Evolutionary conservation across 108 stramenopile species (phyloP).

Genomic region (Cyclotella choctawhatcheeana): DNA sequence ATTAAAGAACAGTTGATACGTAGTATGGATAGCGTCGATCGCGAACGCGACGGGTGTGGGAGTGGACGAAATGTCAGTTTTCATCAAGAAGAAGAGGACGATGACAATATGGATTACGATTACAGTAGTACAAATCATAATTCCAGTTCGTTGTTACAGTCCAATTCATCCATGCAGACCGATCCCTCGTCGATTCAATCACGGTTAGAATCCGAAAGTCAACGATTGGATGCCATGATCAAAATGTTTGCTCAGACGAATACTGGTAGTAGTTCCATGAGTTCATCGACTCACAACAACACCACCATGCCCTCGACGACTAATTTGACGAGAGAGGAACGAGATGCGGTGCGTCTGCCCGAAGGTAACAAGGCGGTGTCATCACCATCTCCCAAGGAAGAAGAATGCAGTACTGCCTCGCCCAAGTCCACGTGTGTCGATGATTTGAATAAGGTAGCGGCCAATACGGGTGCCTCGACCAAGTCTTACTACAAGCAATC

Average conservation of each 20-base stretch:
- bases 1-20: slow-evolving; percentile 45
- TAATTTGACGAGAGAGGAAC: neutral
- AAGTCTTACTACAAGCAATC: neutral
- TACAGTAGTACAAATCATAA: slow-evolving; percentile 13
- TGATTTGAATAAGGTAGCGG: neutral
- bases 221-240: slow-evolving; percentile 38
- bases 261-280: too few species aligned
- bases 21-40: slow-evolving; percentile 40
- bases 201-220: slow-evolving; percentile 37
- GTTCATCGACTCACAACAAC: too few species aligned
- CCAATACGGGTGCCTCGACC: too few species aligned
- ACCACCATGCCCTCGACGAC: neutral
- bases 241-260: slow-evolving; percentile 26
- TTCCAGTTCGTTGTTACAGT: neutral
- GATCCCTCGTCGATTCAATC: slow-evolving; percentile 16
- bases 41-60: neutral
- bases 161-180: neutral
- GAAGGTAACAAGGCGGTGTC: neutral
- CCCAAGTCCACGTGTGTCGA: neutral
- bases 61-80: too few species aligned
- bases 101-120: slow-evolving; percentile 30
- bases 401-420: neutral
- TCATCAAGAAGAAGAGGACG: neutral
- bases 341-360: too few species aligned
- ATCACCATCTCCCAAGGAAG: neutral